Base-by-base conservation (phyloP, 345 rosid species). In the Physaria fendleri region DNA sequence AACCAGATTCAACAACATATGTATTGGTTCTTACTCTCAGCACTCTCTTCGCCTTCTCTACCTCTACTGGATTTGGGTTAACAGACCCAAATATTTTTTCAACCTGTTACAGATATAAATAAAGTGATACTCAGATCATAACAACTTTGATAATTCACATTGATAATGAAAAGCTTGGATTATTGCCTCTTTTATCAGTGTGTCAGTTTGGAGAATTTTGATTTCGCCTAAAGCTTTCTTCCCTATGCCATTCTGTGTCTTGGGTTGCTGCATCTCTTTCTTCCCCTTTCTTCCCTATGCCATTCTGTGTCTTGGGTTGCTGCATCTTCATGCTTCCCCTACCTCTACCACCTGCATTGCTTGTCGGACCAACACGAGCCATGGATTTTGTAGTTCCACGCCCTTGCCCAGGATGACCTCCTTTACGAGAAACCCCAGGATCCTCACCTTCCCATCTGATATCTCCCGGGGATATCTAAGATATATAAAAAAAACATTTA, bases 381-480 rank as follows among this genome's bases (percentile, higher is more conserved):
- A 76, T 60, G 18, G 86, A 39, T 77, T 90, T 90, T 78, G 82
- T 71, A 52, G 58, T 69, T 59, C 90, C 96, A 57, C 83, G 92
- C 49, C 88, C 95, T 44, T 75, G 83, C 65, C 93, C 93, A 24
- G 93, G 82, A 37, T 80, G 90, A 35, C 85, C 81, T 59, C 84
- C 95, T 82, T 76, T 82, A 59, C 78, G 88, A 67, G 82, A 72
- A 52, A 79, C 45, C 59, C 84, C 84, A 23, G 83, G 87, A 63
- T 85, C 87, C 18, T 83, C 92, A 48, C 78, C 84, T 61, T 83
- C 95, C 99, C 96, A 93, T 74, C 81, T 82, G 50, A 93, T 90
- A 62, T 90, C 99, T 75, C 79, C 88, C 7, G 90, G 83, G 64
- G 97, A 72, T 73, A 93, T 93, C 99, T 93, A 66, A 37, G 17